These are phyloP conservation scores for Aureobasidium sp. DNA, from an alignment of 2,329 filamentous ascomycete genomes.

Conservation along the genomic window DNA sequence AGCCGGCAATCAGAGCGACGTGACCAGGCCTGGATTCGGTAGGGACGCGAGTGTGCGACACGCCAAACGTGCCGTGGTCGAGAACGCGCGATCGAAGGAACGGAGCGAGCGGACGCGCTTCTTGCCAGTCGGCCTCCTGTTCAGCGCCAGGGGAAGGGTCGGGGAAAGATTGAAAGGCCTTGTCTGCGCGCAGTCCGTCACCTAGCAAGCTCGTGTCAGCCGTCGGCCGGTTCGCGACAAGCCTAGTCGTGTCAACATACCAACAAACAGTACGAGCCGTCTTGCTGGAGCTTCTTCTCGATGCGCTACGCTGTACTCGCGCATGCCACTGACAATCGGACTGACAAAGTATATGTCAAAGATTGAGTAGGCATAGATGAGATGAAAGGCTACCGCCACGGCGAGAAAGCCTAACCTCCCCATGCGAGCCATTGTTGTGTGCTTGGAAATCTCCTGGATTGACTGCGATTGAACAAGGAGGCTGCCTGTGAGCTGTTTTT, in stretches of 20 bases:
- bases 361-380: conserved; percentile 89
- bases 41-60: conserved; percentile 92
- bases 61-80: conserved; percentile 86
- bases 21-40: conserved; percentile 95
- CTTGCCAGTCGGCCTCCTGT: conserved; percentile 50
- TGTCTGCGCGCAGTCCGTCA: conserved; percentile 92
- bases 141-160: conserved; percentile 63
- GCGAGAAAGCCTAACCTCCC: conserved; percentile 75
- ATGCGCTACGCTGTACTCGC: conserved; percentile 62
- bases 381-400: conserved; percentile 82
- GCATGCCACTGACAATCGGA: conserved; percentile 94
- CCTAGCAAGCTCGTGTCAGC: conserved; percentile 34
- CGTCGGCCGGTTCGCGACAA: not conserved
- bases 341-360: conserved; percentile 99
- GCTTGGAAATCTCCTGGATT: not conserved
- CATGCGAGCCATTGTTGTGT: conserved; percentile 41
- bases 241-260: conserved; percentile 34
- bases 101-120: conserved; percentile 78
- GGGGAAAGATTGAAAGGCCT: conserved; percentile 88
- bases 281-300: conserved; percentile 73
- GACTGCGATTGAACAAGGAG: not conserved
- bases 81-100: conserved; percentile 85
- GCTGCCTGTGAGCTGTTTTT: not conserved
- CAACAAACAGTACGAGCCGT: conserved; percentile 86
- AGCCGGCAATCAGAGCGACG: conserved; percentile 88